Evolutionary conservation across 176 grass and related monocot genomes (phyloP).

Genomic region (Eragrostis nindensis): DNA sequence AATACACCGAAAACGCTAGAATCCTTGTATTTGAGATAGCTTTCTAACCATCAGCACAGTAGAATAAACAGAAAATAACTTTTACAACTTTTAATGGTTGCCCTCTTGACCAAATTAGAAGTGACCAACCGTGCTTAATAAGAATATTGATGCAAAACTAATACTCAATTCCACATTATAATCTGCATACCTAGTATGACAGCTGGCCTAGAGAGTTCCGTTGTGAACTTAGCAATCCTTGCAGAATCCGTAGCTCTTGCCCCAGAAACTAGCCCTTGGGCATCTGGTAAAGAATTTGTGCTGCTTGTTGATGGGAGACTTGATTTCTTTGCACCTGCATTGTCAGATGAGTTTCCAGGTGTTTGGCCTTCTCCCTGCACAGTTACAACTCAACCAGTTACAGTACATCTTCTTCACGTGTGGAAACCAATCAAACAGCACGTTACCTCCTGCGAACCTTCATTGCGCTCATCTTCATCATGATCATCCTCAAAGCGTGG

Average conservation of each 20-base stretch:
- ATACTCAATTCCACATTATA: constrained; percentile 10
- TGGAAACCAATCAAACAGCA: constrained; percentile 25
- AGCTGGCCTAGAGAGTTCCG: constrained; percentile 81
- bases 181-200: constrained; percentile 79
- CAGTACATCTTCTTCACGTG: background rate
- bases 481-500: constrained; percentile 44
- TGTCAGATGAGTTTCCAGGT: constrained; percentile 52
- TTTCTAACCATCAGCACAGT: background rate
- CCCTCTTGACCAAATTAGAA: background rate
- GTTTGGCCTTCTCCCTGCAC: constrained; percentile 55
- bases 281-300: constrained; percentile 60
- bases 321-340: constrained; percentile 49
- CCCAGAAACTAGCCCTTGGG: constrained; percentile 75
- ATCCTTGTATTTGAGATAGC: background rate
- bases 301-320: constrained; percentile 65
- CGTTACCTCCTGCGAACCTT: constrained; percentile 65
- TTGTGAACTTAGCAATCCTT: constrained; percentile 81
- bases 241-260: constrained; percentile 97
- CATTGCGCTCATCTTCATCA: constrained; percentile 53
- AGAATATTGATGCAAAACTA: background rate
- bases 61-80: constrained; percentile 8
- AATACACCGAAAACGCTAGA: background rate
- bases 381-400: constrained; percentile 20
- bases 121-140: background rate
- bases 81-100: background rate